phyloP scores from a whole-genome alignment of 768 basidiomycete species.

The Mycena vulgaris region DNA sequence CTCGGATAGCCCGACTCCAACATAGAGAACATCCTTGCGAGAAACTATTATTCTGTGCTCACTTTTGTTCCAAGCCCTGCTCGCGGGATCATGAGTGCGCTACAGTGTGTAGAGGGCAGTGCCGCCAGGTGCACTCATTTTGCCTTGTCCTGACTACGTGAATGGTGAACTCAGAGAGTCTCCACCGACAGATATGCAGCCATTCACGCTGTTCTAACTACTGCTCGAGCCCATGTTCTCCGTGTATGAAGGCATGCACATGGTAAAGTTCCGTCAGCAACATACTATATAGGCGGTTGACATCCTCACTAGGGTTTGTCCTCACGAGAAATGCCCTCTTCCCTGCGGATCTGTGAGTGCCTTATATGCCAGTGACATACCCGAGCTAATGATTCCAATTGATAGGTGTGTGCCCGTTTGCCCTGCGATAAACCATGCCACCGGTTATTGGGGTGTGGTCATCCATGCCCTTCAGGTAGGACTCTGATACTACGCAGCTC shows the following conservation, averaged over 20 bases:
- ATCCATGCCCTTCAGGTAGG: conserved; percentile 77
- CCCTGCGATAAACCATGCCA: conserved; percentile 74
- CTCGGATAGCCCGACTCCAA: conserved; percentile 46
- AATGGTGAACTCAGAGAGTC: no score
- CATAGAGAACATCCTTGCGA: conserved; percentile 68
- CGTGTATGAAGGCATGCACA: conserved; percentile 73
- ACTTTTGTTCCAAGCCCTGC: conserved; percentile 66
- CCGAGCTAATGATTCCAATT: background rate
- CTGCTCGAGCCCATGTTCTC: conserved; percentile 71
- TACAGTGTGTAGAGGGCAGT: conserved; percentile 59
- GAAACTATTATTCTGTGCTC: conserved; percentile 68
- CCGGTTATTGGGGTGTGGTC: conserved; percentile 68
- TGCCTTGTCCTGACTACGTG: no score
- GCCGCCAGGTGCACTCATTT: conserved; percentile 73
- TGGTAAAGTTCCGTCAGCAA: conserved; percentile 54
- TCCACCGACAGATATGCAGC: no score
- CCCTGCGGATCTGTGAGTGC: conserved; percentile 78
- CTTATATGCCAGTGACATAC: background rate
- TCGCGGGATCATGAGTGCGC: conserved; percentile 67
- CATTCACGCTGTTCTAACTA: conserved; percentile 61
- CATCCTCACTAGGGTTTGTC: conserved; percentile 59
- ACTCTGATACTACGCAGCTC: conserved; percentile 17
- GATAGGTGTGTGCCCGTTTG: conserved; percentile 73
- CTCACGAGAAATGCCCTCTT: conserved; percentile 70
- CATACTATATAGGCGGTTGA: background rate